Evolutionary conservation across 2,329 filamentous ascomycete species (phyloP).

Genomic region (Cladorrhinum sp.): DNA sequence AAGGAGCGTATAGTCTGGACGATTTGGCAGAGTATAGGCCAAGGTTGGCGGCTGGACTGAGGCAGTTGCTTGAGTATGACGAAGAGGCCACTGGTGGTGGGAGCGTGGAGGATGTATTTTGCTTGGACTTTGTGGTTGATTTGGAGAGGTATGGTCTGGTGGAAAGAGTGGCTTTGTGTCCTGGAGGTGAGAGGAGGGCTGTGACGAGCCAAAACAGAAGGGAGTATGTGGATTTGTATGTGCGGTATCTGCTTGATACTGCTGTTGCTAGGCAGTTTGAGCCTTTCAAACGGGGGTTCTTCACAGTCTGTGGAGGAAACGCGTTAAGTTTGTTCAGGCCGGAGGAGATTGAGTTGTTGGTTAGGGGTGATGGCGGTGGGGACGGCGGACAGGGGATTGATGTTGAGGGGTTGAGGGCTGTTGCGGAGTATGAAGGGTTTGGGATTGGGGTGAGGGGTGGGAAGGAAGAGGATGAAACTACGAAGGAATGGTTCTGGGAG

Average conservation of each 20-base stretch:
- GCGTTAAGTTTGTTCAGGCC: slow-evolving; percentile 82
- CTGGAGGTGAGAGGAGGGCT: slow-evolving; percentile 66
- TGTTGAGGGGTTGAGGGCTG: slow-evolving; percentile 69
- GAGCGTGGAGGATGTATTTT: slow-evolving; percentile 70
- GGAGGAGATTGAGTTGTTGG: slow-evolving; percentile 85
- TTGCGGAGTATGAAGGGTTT: slow-evolving; percentile 84
- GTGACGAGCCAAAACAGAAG: slow-evolving; percentile 82
- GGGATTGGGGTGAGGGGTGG: slow-evolving; percentile 47
- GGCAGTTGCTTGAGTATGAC: slow-evolving; percentile 74
- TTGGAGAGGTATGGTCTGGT: slow-evolving; percentile 72
- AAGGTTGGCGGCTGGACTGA: slow-evolving; percentile 69
- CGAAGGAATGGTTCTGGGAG: slow-evolving; percentile 86
- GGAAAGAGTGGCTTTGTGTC: slow-evolving; percentile 66
- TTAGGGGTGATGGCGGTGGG: slow-evolving; percentile 79
- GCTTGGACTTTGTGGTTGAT: slow-evolving; percentile 76
- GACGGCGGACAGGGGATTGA: slow-evolving; percentile 83
- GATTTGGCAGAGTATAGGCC: slow-evolving; percentile 83
- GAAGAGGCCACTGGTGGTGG: slow-evolving; percentile 51
- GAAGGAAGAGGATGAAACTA: slow-evolving; percentile 55
- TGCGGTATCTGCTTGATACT: slow-evolving; percentile 74
- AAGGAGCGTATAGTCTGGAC: slow-evolving; percentile 62
- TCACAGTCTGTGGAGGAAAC: slow-evolving; percentile 85
- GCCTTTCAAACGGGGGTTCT: slow-evolving; percentile 91
- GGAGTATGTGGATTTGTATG: slow-evolving; percentile 84
- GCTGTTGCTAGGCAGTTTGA: slow-evolving; percentile 81